Percentiles rank a stretch among this genome's conserved stretches.
Conservation (phyloP, 805 yeast genomes). For the Metschnikowia sp. region DNA sequence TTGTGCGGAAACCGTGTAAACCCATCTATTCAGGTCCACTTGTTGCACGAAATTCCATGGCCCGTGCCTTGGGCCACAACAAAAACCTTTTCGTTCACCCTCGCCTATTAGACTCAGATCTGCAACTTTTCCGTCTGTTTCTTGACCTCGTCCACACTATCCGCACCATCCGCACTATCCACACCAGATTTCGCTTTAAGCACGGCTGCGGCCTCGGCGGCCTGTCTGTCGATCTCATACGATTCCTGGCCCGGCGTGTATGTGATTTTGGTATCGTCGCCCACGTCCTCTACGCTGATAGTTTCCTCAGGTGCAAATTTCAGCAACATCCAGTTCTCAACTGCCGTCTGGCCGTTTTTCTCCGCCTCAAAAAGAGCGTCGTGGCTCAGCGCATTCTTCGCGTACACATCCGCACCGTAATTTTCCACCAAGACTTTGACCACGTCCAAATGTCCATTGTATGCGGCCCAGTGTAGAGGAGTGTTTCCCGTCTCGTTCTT, state of each 20-base stretch:
- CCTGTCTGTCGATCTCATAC: conserved; percentile 39
- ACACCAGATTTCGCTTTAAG: conserved; percentile 32
- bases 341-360: conserved; percentile 65
- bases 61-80: too few species aligned
- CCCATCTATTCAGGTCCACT: too few species aligned
- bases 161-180: conserved; percentile 5
- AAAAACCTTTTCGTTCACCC: too few species aligned
- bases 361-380: conserved; percentile 92
- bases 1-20: too few species aligned
- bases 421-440: conserved; percentile 70
- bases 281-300: conserved; percentile 40
- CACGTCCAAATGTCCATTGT: conserved; percentile 75
- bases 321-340: conserved; percentile 72
- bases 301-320: conserved; percentile 67
- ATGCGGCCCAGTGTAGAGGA: conserved; percentile 94
- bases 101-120: conserved; percentile 9
- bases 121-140: conserved; percentile 27
- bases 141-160: conserved; percentile 43
- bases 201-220: conserved; percentile 20
- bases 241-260: conserved; percentile 43
- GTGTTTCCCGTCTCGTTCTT: conserved; percentile 86
- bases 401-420: conserved; percentile 76
- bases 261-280: conserved; percentile 41
- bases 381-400: conserved; percentile 70
- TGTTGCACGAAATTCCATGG: too few species aligned